phyloP scores from a whole-genome alignment of 2,329 filamentous ascomycete genomes.

The Phyllosticta citrichinensis region DNA sequence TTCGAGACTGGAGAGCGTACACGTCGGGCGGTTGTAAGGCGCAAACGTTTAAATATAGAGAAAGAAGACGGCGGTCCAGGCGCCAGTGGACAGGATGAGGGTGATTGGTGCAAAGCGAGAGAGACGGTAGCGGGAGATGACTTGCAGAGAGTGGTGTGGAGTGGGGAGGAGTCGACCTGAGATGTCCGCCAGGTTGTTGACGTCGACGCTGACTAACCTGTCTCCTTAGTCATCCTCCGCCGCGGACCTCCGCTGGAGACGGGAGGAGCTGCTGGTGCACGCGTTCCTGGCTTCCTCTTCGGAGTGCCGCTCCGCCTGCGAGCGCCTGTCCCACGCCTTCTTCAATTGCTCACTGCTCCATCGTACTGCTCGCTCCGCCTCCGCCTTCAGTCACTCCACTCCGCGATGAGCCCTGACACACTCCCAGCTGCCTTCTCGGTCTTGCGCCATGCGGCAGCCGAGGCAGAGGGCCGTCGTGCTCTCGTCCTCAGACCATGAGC shows the following conservation, averaged over 20 bases:
- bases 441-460: conserved; percentile 26
- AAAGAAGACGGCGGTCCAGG: background rate
- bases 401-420: conserved; percentile 22
- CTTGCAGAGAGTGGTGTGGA: background rate
- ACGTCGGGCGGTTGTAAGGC: background rate
- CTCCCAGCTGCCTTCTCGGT: conserved; percentile 10
- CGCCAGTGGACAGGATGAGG: background rate
- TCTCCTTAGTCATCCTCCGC: no score
- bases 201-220: background rate
- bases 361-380: background rate
- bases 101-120: background rate
- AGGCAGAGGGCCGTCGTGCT: conserved; percentile 28
- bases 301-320: background rate
- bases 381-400: background rate
- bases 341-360: background rate
- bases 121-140: background rate
- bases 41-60: background rate
- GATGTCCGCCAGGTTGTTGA: background rate
- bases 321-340: background rate
- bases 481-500: conserved; percentile 14
- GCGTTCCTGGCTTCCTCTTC: no score
- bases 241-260: background rate
- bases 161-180: background rate
- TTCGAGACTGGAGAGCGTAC: background rate
- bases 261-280: no score